Evolutionary conservation across 257 asterid species (phyloP).

Genomic region (Scutellaria barbata): DNA sequence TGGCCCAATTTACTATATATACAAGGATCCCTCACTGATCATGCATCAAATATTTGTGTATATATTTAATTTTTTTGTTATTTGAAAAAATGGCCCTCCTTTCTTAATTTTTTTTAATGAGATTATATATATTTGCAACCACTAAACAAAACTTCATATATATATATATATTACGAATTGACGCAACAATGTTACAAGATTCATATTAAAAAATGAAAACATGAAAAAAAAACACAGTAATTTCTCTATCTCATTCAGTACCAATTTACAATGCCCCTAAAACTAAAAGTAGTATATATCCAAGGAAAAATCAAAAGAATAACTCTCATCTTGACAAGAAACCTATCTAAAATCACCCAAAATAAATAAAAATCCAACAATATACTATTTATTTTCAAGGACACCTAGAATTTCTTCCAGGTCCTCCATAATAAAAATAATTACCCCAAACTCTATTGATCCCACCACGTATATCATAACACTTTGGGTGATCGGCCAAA

Average conservation of each 20-base stretch:
- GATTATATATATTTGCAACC: too few species aligned
- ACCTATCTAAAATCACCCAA: conserved; percentile 34
- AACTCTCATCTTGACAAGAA: conserved; percentile 30
- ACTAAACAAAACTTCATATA: too few species aligned
- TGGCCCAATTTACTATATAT: too few species aligned
- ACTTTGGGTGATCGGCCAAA: conserved; percentile 56
- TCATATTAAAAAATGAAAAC: too few species aligned
- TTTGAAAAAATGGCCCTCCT: too few species aligned
- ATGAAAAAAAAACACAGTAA: conserved; percentile 26
- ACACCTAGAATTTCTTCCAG: conserved; percentile 61
- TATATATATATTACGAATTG: too few species aligned
- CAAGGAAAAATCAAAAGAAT: conserved; percentile 49
- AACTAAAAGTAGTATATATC: conserved; percentile 46
- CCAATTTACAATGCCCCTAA: conserved; percentile 52
- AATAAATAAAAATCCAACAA: neutral
- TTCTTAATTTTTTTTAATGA: too few species aligned
- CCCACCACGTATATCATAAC: conserved; percentile 58
- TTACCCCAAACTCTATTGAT: conserved; percentile 62
- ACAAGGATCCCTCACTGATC: too few species aligned
- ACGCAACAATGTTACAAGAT: too few species aligned
- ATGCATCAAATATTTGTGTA: too few species aligned
- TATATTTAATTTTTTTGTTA: too few species aligned
- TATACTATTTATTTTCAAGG: conserved; percentile 36
- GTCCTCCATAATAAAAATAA: conserved; percentile 71
- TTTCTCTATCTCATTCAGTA: conserved; percentile 51